Evolutionary conservation across 1,284 basidiomycete genomes (phyloP), one percentile per base, ranked within the genome.

Genomic region (Puccinia horiana): DNA sequence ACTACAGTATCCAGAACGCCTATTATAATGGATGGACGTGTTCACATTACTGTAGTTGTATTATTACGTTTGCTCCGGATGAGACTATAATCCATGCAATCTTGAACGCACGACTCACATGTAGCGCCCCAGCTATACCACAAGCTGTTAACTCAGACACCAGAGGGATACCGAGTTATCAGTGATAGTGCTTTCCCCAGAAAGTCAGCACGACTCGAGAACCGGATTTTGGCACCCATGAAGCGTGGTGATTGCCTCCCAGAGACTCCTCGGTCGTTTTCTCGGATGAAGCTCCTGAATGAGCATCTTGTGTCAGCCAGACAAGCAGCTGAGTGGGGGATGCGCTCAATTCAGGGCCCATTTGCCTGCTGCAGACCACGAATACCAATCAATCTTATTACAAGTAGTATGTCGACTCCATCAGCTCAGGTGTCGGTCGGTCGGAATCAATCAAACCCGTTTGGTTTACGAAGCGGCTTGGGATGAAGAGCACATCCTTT

Each of bases 51-150:
- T 54, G 52, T 8, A 54, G 52, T 23, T 23, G n/a, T 23, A 23
- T 54, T 14, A 16, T 29, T 0, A 35, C 44, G 0, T 70, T 70
- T 70, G 42, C 67, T 0, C 67, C 67, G 1, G 42, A 70, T 49
- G 67, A 26, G 18, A 26, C 69, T 8, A 87, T 89, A 20, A 88
- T 89, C 84, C 85, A 83, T 16, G 84, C 82, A 8, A 83, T 84
- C 6, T 61, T 88, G 37, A 90, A 88, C 88, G 1, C 69, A 72
- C 18, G 44, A 47, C n/a, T 49, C 69, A 12, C 11, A 47, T 2
- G 32, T 72, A 32, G 69, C 69, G 1, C 6, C 26, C 11, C 18
- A 14, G 18, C 26, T 72, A 0, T 72, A 72, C 44, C 0, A 65
- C 6, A 37, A 37, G 32, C 63, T 65, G 11, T 8, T 65, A 9